Evolutionary conservation across 352 stramenopile species (phyloP), one percentile per base, ranked within the genome.

Genomic region (Pythium rishiriense): DNA sequence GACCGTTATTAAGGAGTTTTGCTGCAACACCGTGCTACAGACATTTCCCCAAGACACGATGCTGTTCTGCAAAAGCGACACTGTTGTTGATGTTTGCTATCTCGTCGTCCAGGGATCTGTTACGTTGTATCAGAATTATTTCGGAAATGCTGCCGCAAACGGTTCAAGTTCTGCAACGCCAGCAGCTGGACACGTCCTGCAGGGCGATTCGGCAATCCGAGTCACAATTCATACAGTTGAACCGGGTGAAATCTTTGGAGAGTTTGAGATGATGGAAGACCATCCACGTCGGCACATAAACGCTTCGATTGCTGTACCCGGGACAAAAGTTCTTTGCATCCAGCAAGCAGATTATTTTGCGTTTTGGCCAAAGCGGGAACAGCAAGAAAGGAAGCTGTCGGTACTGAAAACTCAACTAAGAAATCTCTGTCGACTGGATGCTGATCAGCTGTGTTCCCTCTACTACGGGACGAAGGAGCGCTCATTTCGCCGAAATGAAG

Each of bases 401-500:
- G 31, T 76, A 26, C 49, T 87, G 14, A 75, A 73, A 21, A 60
- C 17, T 17, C 59, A 73, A n/a, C 70, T 87, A 6, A 42, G 67
- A 29, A 64, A 70, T 3, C 28, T 75, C 3, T 73, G 68, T 51
- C 62, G 58, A n/a, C 67, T 87, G 0, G 75, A 84, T 19, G 28
- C 51, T 3, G 73, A 81, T 21, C 68, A 81, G 51, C 21, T 81
- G 19, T 83, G 73, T 43, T 75, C 75, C 4, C 55, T 85, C 2
- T 87, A 85, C 45, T 78, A 87, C 50, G 66, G 70, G 3, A 60
- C 64, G 52, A 55, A 66, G 22, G 67, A 81, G 26, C 50, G 48
- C 45, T 47, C 56, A 6, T 87, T 81, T 50, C 66, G 69, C 24
- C 69, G 75, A 2, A 77, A 78, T 19, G 73, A 87, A 74, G 75